A percentile compares a stretch with the other conserved stretches of the same genome.
Evolutionary conservation across 1,284 basidiomycete genomes (phyloP).

Genomic region (Inonotus hispidus): DNA sequence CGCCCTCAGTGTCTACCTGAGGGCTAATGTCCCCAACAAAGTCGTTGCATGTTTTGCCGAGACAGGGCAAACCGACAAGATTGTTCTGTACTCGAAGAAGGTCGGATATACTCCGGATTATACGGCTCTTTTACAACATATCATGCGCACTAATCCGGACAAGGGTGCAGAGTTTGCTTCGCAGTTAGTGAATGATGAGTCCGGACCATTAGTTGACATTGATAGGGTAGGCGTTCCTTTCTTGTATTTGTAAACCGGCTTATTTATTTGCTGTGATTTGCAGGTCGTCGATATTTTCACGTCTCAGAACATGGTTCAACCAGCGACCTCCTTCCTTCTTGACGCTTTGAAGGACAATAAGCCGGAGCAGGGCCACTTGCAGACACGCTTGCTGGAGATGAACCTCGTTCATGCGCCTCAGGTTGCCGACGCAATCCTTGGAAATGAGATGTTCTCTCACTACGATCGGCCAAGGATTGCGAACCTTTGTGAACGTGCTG

Average conservation of each 20-base stretch:
- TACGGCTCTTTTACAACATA: conserved; percentile 90
- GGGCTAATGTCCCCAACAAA: conserved; percentile 98
- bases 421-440: conserved; percentile 98
- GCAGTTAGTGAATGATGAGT: conserved; percentile 93
- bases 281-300: conserved; percentile 98
- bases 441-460: conserved; percentile 98
- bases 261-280: neutral
- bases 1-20: conserved; percentile 96
- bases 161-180: conserved; percentile 98
- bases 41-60: conserved; percentile 99
- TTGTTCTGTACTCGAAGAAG: conserved; percentile 97
- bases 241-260: neutral
- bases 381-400: conserved; percentile 97
- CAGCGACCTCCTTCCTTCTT: conserved; percentile 95
- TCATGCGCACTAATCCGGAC: conserved; percentile 96
- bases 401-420: conserved; percentile 97
- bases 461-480: conserved; percentile 97
- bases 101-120: conserved; percentile 96
- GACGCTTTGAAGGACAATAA: conserved; percentile 99
- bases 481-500: conserved; percentile 98
- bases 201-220: conserved; percentile 89
- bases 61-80: conserved; percentile 98
- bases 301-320: conserved; percentile 99
- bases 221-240: conserved; percentile 61
- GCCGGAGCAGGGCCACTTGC: conserved; percentile 93